A percentile compares a stretch with the other conserved stretches of the same genome.
Evolutionary conservation across 1,139 yeast species (phyloP).

Genomic region (Suhomyces yuchorum): DNA sequence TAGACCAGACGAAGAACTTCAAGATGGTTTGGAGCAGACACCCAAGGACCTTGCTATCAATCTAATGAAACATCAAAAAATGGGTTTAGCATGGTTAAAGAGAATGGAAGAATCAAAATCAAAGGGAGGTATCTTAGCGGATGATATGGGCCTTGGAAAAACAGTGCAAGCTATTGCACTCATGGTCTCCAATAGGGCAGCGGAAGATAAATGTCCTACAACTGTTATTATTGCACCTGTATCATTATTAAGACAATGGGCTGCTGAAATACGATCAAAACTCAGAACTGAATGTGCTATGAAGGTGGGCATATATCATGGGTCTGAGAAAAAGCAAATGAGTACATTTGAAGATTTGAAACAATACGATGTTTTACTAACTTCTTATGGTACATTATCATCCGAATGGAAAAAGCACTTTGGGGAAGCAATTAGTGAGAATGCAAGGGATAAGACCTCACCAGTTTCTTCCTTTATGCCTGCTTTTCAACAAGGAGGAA

Average conservation of each 20-base stretch:
- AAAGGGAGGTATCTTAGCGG: slow-evolving; percentile 84
- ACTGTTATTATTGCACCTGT: slow-evolving; percentile 87
- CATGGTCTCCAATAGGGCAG: slow-evolving; percentile 57
- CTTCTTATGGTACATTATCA: slow-evolving; percentile 76
- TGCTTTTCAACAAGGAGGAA: slow-evolving; percentile 40
- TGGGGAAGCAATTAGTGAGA: slow-evolving; percentile 31
- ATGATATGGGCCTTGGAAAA: slow-evolving; percentile 94
- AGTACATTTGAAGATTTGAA: slow-evolving; percentile 48
- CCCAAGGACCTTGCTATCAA: slow-evolving; percentile 69
- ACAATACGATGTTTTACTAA: slow-evolving; percentile 69
- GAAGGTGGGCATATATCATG: slow-evolving; percentile 63
- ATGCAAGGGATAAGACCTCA: slow-evolving; percentile 15
- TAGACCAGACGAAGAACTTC: slow-evolving; percentile 55
- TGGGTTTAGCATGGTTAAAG: slow-evolving; percentile 81
- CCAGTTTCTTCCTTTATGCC: slow-evolving; percentile 37
- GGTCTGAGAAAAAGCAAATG: slow-evolving; percentile 43
- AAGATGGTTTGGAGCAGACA: slow-evolving; percentile 53
- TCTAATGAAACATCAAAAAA: slow-evolving; percentile 78
- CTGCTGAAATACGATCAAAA: slow-evolving; percentile 67
- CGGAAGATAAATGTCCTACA: slow-evolving; percentile 43
- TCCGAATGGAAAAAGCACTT: slow-evolving; percentile 69
- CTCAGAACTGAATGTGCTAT: slow-evolving; percentile 51
- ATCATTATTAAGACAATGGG: slow-evolving; percentile 83
- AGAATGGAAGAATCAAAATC: slow-evolving; percentile 60
- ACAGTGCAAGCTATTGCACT: slow-evolving; percentile 81